Base-by-base conservation (phyloP, 129 eudicot genomes). In the Smallanthus sonchifolius region DNA sequence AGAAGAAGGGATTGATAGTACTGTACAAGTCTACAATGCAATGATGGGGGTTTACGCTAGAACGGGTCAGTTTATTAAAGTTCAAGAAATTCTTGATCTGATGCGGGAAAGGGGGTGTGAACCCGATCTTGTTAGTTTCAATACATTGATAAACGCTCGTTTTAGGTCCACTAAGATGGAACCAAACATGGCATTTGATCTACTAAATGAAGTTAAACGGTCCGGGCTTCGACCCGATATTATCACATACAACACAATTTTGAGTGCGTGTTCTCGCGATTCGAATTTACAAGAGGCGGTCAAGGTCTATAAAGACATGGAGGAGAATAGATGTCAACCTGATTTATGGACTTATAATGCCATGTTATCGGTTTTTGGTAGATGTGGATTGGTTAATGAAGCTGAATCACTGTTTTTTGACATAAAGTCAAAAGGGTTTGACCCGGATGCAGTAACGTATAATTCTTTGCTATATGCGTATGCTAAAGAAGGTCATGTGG, bases 21-120 rank as follows among this genome's bases (percentile, higher is more conserved):
- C 95, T 9, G 92, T 95, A 6, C 96, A 95, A 62, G 99, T 95
- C 7, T 91, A 88, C 69, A 95, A 95, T 75, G 92, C 99, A 9
- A 91, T 95, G 97, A 91, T 95, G 99, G 99, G 99, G 36, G 99
- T 95, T 39, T 95, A 91, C 70, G 97, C 97, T 43, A 79, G 95
- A 75, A 86, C 81, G 59, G 99, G 96, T 4, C 85, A 84, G 59
- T 95, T 91, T 71, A 14, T 67, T 0, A 87, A 91, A 79, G 99
- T 95, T 78, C 91, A 88, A 60, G 92, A 91, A 62, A 69, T 87
- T 75, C 90, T 95, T 67, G 70, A 81, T 64, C 77, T 91, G 79
- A 88, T 95, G 99, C 83, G 85, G 20, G 83, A 83, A 66, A 80
- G 91, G 40, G 99, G 96, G 15, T 87, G 84, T 75, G 91, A 85